These are phyloP conservation scores for Xylaria sp. DNA, from an alignment of 2,329 filamentous ascomycete genomes.

Conservation along the genomic window DNA sequence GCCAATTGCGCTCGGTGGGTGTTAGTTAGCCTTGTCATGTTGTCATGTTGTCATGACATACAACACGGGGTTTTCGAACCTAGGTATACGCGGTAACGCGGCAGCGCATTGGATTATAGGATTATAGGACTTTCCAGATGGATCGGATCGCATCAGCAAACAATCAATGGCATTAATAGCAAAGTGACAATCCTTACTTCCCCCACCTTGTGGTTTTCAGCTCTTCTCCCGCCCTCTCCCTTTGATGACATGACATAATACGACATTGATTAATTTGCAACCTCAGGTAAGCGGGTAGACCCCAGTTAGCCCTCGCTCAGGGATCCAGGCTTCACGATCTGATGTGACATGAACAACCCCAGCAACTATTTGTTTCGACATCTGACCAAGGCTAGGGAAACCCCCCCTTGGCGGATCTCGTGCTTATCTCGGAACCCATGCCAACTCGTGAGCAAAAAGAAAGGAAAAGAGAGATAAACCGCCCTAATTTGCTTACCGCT, in stretches of 20 bases:
- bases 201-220: conserved; percentile 5
- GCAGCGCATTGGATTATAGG: background rate
- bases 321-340: conserved; percentile 14
- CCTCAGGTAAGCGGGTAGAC: conserved; percentile 10
- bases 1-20: background rate
- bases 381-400: background rate
- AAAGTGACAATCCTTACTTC: background rate
- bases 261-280: conserved; percentile 4
- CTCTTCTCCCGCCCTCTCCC: background rate
- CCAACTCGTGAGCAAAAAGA: background rate
- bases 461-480: background rate
- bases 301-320: conserved; percentile 4
- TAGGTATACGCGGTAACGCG: too few species aligned
- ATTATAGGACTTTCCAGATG: background rate
- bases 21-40: conserved; percentile 4
- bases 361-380: conserved; percentile 7
- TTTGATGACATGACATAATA: conserved; percentile 8
- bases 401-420: conserved; percentile 1
- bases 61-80: conserved; percentile 12
- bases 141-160: background rate
- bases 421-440: background rate
- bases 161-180: background rate
- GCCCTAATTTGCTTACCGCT: conserved; percentile 6
- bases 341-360: conserved; percentile 4
- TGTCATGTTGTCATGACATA: background rate